phyloP scores from a whole-genome alignment of 345 rosid genomes.

The Jatropha curcas region DNA sequence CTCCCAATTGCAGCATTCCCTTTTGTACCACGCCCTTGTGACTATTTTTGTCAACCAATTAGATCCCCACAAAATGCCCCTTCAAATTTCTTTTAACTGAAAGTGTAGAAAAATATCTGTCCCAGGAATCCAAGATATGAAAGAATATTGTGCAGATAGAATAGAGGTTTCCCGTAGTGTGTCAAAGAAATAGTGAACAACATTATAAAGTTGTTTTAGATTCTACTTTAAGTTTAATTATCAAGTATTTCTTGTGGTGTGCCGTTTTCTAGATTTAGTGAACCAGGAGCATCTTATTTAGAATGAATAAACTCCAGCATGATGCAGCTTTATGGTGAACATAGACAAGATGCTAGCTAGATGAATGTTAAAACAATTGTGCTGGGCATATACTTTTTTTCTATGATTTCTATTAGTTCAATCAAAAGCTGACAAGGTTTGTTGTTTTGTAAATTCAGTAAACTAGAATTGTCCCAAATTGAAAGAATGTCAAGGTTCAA shows the following conservation, averaged over 20 bases:
- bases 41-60: background rate
- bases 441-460: background rate
- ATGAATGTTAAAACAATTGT: background rate
- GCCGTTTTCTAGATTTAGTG: background rate
- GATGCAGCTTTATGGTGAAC: background rate
- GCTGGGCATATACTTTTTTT: background rate
- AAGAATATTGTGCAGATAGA: background rate
- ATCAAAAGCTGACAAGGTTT: background rate
- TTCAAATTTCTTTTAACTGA: background rate
- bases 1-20: background rate
- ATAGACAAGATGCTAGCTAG: background rate
- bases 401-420: background rate
- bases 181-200: background rate
- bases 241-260: background rate
- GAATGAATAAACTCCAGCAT: background rate
- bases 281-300: background rate
- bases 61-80: background rate
- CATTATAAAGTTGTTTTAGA: background rate
- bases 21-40: background rate
- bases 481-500: background rate
- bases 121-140: background rate
- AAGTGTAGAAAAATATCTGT: background rate
- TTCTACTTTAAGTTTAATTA: background rate
- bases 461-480: background rate
- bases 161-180: background rate